Base-by-base conservation (phyloP, 2,329 filamentous ascomycete genomes). In the Magnaporthales sp. region DNA sequence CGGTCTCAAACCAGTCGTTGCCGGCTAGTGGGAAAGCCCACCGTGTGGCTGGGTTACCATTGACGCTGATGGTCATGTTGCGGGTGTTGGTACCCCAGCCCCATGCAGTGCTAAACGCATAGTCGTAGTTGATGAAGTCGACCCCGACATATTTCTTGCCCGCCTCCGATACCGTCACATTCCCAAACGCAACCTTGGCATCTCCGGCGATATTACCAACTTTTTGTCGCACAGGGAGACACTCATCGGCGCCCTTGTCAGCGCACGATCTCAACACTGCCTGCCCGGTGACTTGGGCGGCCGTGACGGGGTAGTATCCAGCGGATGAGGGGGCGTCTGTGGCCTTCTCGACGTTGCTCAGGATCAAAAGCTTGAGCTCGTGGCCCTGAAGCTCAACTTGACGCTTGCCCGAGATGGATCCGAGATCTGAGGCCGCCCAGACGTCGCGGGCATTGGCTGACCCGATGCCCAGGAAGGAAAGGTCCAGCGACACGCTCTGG, bases 111-210 rank as follows among this genome's bases (percentile, higher is more conserved):
- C 72, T 72, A 19, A 82, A 77, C 0, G 79, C 76, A 11, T 83
- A 75, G 9, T 84, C 82, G 68, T 85, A 84, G 73, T 85, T 84
- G 72, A 83, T 80, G 62, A 79, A 84, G 70, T 83, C 80, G 13
- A 84, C 72, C 0, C 79, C 80, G 0, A 84, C 67, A 32, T 81
- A 77, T 67, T 80, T 78, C 3, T 70, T 70, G 0, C 78, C 77
- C 4, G 68, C 72, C 0, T 71, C 75, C 0, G 74, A 68, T 1
- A 73, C 71, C 4, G 54, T 68, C 10, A 79, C 75, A 0, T 72
- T 71, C 3, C 73, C 67, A 63, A 84, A 79, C 0, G 72, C 74
- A n/a, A 77, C 75, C 3, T 67, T 62, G 3, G 69, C 70, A 1
- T 68, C 68, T 2, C 67, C 74, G 0, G 73, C 72, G 2, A 82